phyloP scores from a whole-genome alignment of 1,139 yeast genomes.

The Diutina sp. region DNA sequence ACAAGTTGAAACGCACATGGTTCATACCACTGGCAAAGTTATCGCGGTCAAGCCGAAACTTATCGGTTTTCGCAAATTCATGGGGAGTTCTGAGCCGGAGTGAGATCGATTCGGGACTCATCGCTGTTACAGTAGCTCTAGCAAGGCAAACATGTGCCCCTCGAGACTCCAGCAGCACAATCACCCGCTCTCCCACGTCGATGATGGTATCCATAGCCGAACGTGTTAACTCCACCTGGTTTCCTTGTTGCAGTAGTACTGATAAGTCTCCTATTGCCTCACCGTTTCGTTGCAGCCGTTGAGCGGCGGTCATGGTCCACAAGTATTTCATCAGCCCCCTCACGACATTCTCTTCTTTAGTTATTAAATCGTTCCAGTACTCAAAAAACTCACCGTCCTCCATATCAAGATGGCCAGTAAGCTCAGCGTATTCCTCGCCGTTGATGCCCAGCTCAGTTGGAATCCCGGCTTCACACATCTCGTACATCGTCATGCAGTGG shows the following conservation, averaged over 20 bases:
- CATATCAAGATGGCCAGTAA: conserved; percentile 38
- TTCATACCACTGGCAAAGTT: conserved; percentile 67
- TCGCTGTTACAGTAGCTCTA: neutral
- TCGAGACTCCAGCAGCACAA: neutral
- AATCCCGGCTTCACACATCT: conserved; percentile 43
- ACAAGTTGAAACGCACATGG: conserved; percentile 60
- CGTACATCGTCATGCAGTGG: conserved; percentile 62
- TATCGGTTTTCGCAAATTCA: neutral
- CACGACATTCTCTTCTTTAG: conserved; percentile 58
- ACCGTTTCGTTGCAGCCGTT: conserved; percentile 50
- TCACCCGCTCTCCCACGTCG: neutral
- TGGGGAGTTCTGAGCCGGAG: neutral
- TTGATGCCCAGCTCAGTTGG: conserved; percentile 36
- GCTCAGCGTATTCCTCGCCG: conserved; percentile 26
- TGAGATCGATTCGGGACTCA: neutral
- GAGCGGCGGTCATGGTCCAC: conserved; percentile 52
- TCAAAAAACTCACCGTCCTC: conserved; percentile 41
- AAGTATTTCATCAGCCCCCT: conserved; percentile 45
- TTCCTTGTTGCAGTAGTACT: neutral
- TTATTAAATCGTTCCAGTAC: conserved; percentile 65
- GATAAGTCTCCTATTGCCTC: conserved; percentile 34
- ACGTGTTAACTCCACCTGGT: neutral
- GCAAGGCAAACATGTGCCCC: neutral
- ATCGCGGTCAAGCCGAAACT: conserved; percentile 71
- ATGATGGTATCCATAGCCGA: neutral